Evolutionary conservation across 2,329 filamentous ascomycete species (phyloP).

Genomic region (Botrytis byssoidea): DNA sequence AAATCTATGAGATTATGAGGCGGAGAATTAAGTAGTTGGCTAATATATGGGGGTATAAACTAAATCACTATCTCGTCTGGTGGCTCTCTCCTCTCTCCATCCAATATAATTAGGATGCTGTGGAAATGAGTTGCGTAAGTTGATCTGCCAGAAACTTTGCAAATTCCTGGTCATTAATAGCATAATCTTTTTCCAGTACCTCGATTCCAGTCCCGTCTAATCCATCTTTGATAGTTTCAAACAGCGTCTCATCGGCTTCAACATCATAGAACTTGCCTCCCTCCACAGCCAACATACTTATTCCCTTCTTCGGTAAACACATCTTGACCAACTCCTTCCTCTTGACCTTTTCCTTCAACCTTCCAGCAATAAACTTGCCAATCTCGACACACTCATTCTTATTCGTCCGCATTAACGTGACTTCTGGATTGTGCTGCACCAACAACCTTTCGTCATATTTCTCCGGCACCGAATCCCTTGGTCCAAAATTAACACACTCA

Average conservation of each 20-base stretch:
- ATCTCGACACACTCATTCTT: conserved; percentile 55
- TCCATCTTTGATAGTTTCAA: conserved; percentile 50
- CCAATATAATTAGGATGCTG: not conserved
- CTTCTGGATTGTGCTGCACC: conserved; percentile 63
- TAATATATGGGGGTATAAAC: not conserved
- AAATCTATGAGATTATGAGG: not conserved
- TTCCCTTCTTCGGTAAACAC: conserved; percentile 57
- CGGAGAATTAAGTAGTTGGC: not conserved
- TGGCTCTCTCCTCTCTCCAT: not conserved
- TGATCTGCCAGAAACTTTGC: conserved; percentile 47
- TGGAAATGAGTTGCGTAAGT: conserved; percentile 5
- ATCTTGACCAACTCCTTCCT: conserved; percentile 50
- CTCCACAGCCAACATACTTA: conserved; percentile 58
- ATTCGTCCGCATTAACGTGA: conserved; percentile 65
- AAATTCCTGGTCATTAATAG: conserved; percentile 55
- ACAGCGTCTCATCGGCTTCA: conserved; percentile 49
- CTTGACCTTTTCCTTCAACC: conserved; percentile 47
- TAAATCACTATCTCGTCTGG: not conserved
- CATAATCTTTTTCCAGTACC: conserved; percentile 49
- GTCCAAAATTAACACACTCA: conserved; percentile 53
- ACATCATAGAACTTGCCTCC: conserved; percentile 54
- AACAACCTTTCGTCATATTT: conserved; percentile 51
- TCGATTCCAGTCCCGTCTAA: conserved; percentile 50
- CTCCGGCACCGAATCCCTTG: conserved; percentile 53
- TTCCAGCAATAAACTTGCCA: conserved; percentile 55